phyloP scores from a whole-genome alignment of 306 rosid genomes.

The Lupinus albus region DNA sequence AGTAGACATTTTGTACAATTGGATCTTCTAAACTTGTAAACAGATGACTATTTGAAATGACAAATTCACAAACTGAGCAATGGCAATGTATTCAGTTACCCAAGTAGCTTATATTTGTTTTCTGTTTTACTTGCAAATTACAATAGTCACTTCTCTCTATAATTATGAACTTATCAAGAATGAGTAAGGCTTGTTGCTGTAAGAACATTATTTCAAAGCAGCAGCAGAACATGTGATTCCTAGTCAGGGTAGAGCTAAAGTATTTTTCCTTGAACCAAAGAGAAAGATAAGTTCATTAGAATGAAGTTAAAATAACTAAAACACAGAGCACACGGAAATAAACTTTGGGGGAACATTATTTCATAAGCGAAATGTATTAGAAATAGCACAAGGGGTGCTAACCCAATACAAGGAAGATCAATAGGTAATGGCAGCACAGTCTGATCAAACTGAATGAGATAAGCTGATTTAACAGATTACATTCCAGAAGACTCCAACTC shows the following conservation, averaged over 20 bases:
- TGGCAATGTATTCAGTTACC: not conserved
- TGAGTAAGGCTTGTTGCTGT: not conserved
- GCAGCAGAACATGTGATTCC: not conserved
- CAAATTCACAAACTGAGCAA: not conserved
- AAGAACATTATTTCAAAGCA: constrained; percentile 14
- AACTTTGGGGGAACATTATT: no score
- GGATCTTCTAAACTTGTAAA: constrained; percentile 25
- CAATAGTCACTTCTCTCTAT: not conserved
- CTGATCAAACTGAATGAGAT: no score
- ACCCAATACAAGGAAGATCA: no score
- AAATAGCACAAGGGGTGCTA: no score
- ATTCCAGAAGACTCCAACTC: no score
- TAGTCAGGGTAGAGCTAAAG: not conserved
- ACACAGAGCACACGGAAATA: no score
- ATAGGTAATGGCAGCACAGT: no score
- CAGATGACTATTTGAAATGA: not conserved
- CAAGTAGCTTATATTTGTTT: not conserved
- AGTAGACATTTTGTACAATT: constrained; percentile 13
- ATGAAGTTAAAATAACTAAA: not conserved
- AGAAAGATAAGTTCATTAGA: not conserved
- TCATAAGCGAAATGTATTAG: no score
- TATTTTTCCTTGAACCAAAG: not conserved
- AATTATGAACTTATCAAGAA: not conserved
- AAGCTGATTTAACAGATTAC: no score
- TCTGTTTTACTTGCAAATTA: not conserved